phyloP scores from a whole-genome alignment of 169 alveolate species.

The Cystoisospora suis region DNA sequence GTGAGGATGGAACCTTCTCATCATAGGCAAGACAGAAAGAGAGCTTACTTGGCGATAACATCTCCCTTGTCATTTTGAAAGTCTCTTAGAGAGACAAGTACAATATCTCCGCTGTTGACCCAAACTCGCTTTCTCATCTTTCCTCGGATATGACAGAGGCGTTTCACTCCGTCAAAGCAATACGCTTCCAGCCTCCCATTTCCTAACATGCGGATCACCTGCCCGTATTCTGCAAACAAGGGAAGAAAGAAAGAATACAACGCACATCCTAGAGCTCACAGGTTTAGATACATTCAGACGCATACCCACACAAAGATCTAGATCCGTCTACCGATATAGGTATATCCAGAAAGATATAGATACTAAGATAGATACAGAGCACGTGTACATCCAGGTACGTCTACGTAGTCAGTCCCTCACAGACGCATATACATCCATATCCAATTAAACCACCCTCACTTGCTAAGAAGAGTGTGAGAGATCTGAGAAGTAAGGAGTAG shows the following conservation, averaged over 20 bases:
- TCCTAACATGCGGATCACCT: slow-evolving; percentile 97
- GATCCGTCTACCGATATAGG: neutral
- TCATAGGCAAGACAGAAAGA: neutral
- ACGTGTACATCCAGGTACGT: neutral
- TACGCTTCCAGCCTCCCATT: slow-evolving; percentile 97
- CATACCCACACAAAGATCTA: slow-evolving; percentile 5
- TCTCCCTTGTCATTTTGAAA: slow-evolving; percentile 98
- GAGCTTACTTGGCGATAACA: slow-evolving; percentile 92
- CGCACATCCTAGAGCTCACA: too few relatives aligned
- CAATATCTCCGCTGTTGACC: slow-evolving; percentile 97
- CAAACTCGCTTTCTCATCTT: slow-evolving; percentile 98
- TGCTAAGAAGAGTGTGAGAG: neutral
- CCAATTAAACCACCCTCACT: neutral
- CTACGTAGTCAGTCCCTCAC: neutral
- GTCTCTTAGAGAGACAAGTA: slow-evolving; percentile 95
- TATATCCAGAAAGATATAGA: neutral
- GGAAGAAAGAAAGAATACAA: neutral
- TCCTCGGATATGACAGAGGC: slow-evolving; percentile 97
- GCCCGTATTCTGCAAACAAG: slow-evolving; percentile 90
- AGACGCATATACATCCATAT: neutral
- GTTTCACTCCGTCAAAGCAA: slow-evolving; percentile 96
- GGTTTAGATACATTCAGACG: too few relatives aligned
- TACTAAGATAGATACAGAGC: too few relatives aligned
- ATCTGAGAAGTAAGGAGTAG: neutral
- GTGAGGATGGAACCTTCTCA: neutral